Conservation (phyloP, 2,329 filamentous ascomycete genomes). For the Fusarium acutatum region DNA sequence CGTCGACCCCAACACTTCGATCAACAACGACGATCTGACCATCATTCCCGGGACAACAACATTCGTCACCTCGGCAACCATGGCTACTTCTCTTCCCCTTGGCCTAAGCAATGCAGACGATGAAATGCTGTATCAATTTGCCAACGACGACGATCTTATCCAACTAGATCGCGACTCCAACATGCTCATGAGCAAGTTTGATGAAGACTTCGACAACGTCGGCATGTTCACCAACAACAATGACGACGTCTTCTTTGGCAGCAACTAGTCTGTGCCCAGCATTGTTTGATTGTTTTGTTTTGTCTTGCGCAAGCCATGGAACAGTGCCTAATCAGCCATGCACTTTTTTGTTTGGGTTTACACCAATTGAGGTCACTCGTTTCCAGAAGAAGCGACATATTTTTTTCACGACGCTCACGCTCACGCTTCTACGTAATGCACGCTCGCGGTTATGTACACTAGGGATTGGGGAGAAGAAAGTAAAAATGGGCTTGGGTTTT, state of each 20-base stretch:
- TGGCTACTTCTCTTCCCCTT: slow-evolving; percentile 46
- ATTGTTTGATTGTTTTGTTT: slow-evolving; percentile 1
- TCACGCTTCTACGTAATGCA: slow-evolving; percentile 26
- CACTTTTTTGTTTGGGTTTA: slow-evolving; percentile 9
- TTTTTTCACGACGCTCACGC: slow-evolving; percentile 38
- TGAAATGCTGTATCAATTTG: slow-evolving; percentile 55
- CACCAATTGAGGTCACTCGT: slow-evolving; percentile 1
- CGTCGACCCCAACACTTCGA: slow-evolving; percentile 51
- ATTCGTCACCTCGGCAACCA: slow-evolving; percentile 45
- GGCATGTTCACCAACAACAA: slow-evolving; percentile 60
- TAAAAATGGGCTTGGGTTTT: slow-evolving; percentile 7
- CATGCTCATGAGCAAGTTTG: slow-evolving; percentile 62
- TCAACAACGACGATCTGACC: slow-evolving; percentile 44
- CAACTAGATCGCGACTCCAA: slow-evolving; percentile 56
- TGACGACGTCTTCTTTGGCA: slow-evolving; percentile 63
- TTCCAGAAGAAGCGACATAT: slow-evolving; percentile 10
- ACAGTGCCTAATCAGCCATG: slow-evolving; percentile 30
- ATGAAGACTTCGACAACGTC: slow-evolving; percentile 61
- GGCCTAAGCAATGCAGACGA: slow-evolving; percentile 53
- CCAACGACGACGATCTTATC: slow-evolving; percentile 53
- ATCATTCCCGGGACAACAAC: slow-evolving; percentile 43
- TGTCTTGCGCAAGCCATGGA: slow-evolving; percentile 3
- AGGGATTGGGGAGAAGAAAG: neutral
- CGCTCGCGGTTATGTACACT: slow-evolving; percentile 20
- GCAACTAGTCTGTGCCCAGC: slow-evolving; percentile 33